phyloP scores from a whole-genome alignment of 108 stramenopile genomes.

The Nitzschia sp. region DNA sequence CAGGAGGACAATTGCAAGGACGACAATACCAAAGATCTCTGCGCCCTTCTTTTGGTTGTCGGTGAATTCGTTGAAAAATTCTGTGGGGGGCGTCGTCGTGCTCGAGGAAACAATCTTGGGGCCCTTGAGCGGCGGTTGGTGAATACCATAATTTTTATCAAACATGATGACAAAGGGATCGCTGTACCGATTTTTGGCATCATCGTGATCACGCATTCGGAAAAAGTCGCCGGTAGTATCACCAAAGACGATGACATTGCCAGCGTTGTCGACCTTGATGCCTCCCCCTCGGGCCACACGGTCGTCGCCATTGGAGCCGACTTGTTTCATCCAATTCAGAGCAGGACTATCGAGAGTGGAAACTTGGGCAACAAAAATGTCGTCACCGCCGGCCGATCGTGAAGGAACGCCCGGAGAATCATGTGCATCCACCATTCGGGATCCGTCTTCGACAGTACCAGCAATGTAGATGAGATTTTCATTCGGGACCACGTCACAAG shows the following conservation, averaged over 20 bases:
- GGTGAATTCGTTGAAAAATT: not conserved
- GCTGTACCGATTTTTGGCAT: not conserved
- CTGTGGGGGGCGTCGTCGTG: not conserved
- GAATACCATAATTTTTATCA: not conserved
- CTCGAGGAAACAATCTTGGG: not conserved
- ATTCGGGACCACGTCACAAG: conserved; percentile 13
- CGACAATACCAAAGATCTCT: not conserved
- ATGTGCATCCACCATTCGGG: conserved; percentile 5
- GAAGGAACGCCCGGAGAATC: not conserved
- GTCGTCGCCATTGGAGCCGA: conserved; percentile 42
- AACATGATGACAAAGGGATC: conserved; percentile 29
- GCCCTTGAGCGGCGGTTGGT: not conserved
- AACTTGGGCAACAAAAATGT: conserved; percentile 25
- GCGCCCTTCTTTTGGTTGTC: not conserved
- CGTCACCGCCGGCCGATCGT: conserved; percentile 24
- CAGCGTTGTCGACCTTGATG: conserved; percentile 16
- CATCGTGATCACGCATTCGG: conserved; percentile 12
- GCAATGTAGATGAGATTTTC: conserved; percentile 27
- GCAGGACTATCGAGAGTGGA: conserved; percentile 27
- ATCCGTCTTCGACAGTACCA: conserved; percentile 25
- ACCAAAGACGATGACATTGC: conserved; percentile 45
- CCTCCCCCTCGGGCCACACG: conserved; percentile 39
- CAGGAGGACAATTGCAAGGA: conserved; percentile 3
- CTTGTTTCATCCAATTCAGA: conserved; percentile 34
- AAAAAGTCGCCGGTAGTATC: conserved; percentile 41